Evolutionary conservation across 2,329 filamentous ascomycete genomes (phyloP).

Genomic region (Colletotrichum aenigma): DNA sequence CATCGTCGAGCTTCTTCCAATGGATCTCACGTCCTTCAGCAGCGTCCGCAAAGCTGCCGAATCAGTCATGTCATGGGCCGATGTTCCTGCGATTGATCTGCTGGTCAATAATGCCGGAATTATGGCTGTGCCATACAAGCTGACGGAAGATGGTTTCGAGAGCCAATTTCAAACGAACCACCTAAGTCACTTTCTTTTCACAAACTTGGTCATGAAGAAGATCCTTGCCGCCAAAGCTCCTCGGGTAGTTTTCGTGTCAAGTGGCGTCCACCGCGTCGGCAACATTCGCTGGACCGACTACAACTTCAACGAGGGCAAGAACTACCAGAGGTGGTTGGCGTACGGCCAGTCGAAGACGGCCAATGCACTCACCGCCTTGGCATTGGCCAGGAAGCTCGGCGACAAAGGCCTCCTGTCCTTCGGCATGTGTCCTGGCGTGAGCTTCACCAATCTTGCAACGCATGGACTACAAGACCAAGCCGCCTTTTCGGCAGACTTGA

Average conservation of each 20-base stretch:
- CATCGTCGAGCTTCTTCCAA: conserved; percentile 32
- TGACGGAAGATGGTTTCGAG: conserved; percentile 41
- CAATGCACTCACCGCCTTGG: conserved; percentile 8
- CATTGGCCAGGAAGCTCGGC: not conserved
- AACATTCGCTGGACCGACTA: conserved; percentile 46
- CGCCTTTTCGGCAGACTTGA: not conserved
- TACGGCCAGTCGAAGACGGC: conserved; percentile 43
- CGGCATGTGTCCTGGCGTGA: not conserved
- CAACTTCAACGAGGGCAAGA: conserved; percentile 41
- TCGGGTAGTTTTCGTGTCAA: conserved; percentile 42
- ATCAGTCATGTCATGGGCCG: conserved; percentile 33
- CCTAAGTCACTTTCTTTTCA: conserved; percentile 41
- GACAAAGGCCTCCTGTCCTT: not conserved
- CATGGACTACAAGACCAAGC: not conserved
- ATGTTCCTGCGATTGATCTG: conserved; percentile 36
- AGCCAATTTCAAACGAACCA: conserved; percentile 39
- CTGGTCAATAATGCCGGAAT: conserved; percentile 31
- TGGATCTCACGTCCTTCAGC: conserved; percentile 43
- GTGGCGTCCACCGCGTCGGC: conserved; percentile 31
- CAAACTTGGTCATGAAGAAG: conserved; percentile 38
- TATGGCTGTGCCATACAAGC: conserved; percentile 19
- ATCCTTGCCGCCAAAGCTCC: conserved; percentile 27
- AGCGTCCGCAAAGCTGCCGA: conserved; percentile 41
- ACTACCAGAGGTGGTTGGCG: conserved; percentile 21
- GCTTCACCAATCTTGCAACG: not conserved